Percentiles rank a stretch among this genome's conserved stretches.
Conservation (phyloP, 2,329 filamentous ascomycete genomes). For the Pyrenochaeta sp. region DNA sequence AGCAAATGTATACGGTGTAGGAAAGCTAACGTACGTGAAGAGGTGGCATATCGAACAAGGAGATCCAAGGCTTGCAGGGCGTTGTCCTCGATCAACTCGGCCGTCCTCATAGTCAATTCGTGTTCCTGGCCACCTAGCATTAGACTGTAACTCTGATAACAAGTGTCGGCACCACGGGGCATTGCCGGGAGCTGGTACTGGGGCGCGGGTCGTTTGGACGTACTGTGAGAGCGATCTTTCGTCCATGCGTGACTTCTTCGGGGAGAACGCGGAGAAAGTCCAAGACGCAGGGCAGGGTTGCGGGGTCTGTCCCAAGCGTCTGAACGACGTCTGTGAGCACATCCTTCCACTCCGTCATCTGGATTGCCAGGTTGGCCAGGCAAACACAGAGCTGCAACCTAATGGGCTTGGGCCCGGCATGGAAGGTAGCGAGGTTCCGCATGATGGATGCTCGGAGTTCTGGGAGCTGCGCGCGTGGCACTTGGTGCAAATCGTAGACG, state of each 20-base stretch:
- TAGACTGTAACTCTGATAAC: conserved; percentile 51
- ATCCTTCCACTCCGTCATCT: conserved; percentile 95
- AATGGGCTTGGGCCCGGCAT: conserved; percentile 76
- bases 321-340: conserved; percentile 83
- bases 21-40: conserved; percentile 73
- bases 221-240: conserved; percentile 99
- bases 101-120: conserved; percentile 84
- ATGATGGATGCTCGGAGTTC: conserved; percentile 85
- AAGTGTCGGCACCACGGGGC: conserved; percentile 42
- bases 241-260: conserved; percentile 98
- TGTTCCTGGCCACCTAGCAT: conserved; percentile 75
- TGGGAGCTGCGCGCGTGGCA: conserved; percentile 76
- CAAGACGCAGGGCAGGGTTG: conserved; percentile 84
- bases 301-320: conserved; percentile 76
- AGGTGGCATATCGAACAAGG: conserved; percentile 88
- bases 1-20: conserved; percentile 7
- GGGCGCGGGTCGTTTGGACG: conserved; percentile 67
- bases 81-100: conserved; percentile 90
- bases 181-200: conserved; percentile 49
- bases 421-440: conserved; percentile 79
- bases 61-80: conserved; percentile 85
- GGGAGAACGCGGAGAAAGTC: conserved; percentile 97
- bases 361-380: conserved; percentile 91
- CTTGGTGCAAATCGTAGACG: conserved; percentile 91
- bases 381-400: conserved; percentile 94